Base-by-base conservation (phyloP, 257 asterid species). In the Buddleja alternifolia region DNA sequence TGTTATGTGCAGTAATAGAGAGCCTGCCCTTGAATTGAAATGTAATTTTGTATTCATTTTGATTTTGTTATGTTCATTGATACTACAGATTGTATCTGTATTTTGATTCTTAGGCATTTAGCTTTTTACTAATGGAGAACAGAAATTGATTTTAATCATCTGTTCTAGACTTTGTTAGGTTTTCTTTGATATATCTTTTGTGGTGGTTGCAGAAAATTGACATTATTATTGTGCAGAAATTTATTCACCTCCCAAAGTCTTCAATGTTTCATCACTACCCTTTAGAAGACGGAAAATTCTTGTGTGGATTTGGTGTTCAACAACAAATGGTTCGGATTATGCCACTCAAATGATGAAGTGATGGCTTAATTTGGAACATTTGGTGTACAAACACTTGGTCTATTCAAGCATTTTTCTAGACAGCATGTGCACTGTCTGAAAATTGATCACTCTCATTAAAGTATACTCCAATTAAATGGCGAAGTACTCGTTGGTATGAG, bases 41-140 rank as follows among this genome's bases (percentile, higher is more conserved):
- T 16, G 66, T 62, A 63, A 24, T 40, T 75, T 63, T 3, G 17
- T 60, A 19, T 65, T 47, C 17, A 17, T 17, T 46, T 66, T 72
- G 25, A n/a, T 62, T 75, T 51, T 32, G 51, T 58, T 29, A 25
- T 67, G 64, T 67, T 62, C 39, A 47, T 69, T 60, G 55, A 0
- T 9, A 53, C 62, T 42, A 45, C 40, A 34, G 59, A 17, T 66
- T 48, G 25, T 41, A 44, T 63, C 29, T 60, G 61, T 63, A 32
- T 48, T 50, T 34, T 53, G 41, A 24, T 19, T 51, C 23, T 29
- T 24, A 36, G 57, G 45, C 1, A 32, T 29, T 45, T 14, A 12
- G 19, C 46, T 3, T 74, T 61, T 11, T 21, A 54, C 37, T 40
- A 63, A 68, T 12, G 4, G 32, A 67, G 42, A 36, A 34, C 46